These are phyloP conservation scores for Aspergillus conjunctus DNA, from an alignment of 495 filamentous ascomycete genomes.

Conservation along the genomic window DNA sequence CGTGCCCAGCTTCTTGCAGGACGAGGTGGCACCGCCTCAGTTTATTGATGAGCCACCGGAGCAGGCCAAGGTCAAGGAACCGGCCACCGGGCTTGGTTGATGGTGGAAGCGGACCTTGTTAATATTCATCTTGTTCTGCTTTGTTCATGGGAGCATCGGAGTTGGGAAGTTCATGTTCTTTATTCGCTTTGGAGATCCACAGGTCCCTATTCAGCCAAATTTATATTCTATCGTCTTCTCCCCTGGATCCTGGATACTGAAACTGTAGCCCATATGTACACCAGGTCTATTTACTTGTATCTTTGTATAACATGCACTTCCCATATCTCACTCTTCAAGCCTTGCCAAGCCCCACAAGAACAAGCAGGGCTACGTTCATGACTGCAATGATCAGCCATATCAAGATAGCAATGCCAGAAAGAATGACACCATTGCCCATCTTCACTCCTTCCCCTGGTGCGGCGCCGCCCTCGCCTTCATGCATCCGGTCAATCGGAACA, in stretches of 20 bases:
- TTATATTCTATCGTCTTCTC: background rate
- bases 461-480: slow-evolving; percentile 29
- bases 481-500: slow-evolving; percentile 45
- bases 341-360: slow-evolving; percentile 64
- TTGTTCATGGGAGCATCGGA: slow-evolving; percentile 24
- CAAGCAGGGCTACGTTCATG: slow-evolving; percentile 75
- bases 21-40: slow-evolving; percentile 74
- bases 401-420: slow-evolving; percentile 54
- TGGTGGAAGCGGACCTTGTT: slow-evolving; percentile 1
- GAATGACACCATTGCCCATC: slow-evolving; percentile 65
- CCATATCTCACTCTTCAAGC: slow-evolving; percentile 27
- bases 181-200: background rate
- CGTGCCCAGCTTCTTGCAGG: slow-evolving; percentile 85
- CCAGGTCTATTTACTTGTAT: background rate
- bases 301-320: background rate
- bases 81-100: slow-evolving; percentile 46
- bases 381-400: slow-evolving; percentile 70
- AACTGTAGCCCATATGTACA: background rate
- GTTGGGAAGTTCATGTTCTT: slow-evolving; percentile 20
- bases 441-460: slow-evolving; percentile 40
- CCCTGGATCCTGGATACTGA: too few relatives aligned
- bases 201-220: background rate
- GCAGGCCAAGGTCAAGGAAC: slow-evolving; percentile 75
- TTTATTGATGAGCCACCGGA: slow-evolving; percentile 86
- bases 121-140: slow-evolving; percentile 8